These are phyloP conservation scores for Penicillium crystallinum DNA, from an alignment of 495 filamentous ascomycete species.

Conservation along the genomic window DNA sequence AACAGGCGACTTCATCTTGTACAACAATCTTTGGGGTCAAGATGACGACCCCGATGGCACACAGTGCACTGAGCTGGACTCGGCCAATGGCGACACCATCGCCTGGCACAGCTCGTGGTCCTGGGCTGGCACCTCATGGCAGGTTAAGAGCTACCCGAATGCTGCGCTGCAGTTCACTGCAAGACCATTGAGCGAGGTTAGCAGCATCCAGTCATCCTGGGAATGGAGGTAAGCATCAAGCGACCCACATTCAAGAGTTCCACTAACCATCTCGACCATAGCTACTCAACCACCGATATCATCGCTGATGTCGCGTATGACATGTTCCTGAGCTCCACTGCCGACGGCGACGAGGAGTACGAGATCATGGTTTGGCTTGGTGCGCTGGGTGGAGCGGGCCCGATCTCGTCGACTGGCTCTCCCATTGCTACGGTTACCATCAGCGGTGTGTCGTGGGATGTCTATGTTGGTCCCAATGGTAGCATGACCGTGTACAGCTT, in stretches of 20 bases:
- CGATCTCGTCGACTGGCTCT: constrained; percentile 54
- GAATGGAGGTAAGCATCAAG: constrained; percentile 42
- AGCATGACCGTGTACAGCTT: constrained; percentile 57
- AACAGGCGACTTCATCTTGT: constrained; percentile 47
- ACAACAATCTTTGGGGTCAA: constrained; percentile 53
- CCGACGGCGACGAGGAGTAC: constrained; percentile 46
- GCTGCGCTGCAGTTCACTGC: constrained; percentile 41
- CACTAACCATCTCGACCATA: constrained; percentile 13
- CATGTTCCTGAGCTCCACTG: constrained; percentile 51
- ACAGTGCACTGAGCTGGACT: constrained; percentile 54
- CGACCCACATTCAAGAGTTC: background rate
- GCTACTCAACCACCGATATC: constrained; percentile 50
- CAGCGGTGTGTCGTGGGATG: constrained; percentile 44
- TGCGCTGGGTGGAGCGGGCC: constrained; percentile 55
- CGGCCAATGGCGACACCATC: constrained; percentile 39
- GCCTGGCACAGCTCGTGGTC: constrained; percentile 55
- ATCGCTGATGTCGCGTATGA: constrained; percentile 65
- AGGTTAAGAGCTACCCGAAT: constrained; percentile 60
- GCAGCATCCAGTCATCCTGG: constrained; percentile 47
- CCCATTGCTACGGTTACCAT: constrained; percentile 51
- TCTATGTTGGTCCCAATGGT: constrained; percentile 55
- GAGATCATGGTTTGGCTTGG: constrained; percentile 73
- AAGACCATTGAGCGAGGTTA: constrained; percentile 45
- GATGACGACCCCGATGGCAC: constrained; percentile 39
- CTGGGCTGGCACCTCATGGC: constrained; percentile 46